Conservation (phyloP, 202 grass and related monocot species). For the Panicum virgatum region DNA sequence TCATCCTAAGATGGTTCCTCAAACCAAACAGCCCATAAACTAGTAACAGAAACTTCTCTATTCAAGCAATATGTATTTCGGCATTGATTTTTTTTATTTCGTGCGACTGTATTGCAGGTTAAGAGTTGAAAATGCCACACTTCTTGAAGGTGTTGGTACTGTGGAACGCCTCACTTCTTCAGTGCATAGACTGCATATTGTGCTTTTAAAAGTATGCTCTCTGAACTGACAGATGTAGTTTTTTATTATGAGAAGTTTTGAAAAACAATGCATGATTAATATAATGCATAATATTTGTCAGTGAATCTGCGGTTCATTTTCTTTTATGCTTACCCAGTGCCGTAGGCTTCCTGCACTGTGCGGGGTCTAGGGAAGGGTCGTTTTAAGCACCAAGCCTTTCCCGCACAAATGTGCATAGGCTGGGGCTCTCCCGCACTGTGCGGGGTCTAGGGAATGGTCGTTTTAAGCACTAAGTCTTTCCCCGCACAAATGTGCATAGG, state of each 20-base stretch:
- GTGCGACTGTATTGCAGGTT: slow-evolving; percentile 60
- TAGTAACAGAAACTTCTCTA: slow-evolving; percentile 14
- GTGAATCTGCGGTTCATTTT: not conserved
- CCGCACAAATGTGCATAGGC: too few species aligned
- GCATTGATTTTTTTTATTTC: slow-evolving; percentile 35
- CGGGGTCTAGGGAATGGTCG: too few species aligned
- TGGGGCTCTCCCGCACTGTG: too few species aligned
- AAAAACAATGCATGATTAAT: not conserved
- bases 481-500: too few species aligned
- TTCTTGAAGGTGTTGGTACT: slow-evolving; percentile 75
- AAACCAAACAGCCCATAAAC: not conserved
- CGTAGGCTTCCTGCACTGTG: too few species aligned
- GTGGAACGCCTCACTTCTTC: slow-evolving; percentile 80
- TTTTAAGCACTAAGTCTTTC: too few species aligned
- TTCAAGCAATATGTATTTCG: slow-evolving; percentile 27
- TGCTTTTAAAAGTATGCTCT: slow-evolving; percentile 66
- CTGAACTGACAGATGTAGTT: not conserved
- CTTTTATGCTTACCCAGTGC: too few species aligned
- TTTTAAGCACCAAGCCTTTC: too few species aligned
- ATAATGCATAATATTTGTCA: slow-evolving; percentile 6
- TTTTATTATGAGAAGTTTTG: not conserved
- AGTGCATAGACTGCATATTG: slow-evolving; percentile 72
- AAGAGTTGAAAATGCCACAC: slow-evolving; percentile 81
- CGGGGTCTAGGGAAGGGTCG: too few species aligned
- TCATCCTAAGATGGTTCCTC: too few species aligned